Evolutionary conservation across 1,284 basidiomycete genomes (phyloP), one percentile per base, ranked within the genome.

Genomic region (Ustilago loliicola): DNA sequence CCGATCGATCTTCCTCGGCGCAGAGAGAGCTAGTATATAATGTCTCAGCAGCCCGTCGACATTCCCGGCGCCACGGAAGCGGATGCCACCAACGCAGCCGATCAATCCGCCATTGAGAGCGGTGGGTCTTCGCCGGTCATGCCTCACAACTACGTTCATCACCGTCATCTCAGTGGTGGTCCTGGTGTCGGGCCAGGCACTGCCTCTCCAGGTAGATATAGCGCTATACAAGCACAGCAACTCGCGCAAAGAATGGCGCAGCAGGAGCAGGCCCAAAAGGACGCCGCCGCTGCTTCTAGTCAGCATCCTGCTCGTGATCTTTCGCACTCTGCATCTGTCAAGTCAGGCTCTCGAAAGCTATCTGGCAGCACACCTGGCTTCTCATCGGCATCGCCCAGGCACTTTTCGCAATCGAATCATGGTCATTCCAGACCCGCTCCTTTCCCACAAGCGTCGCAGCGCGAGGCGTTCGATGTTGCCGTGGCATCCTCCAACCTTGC

Each of bases 131-230:
- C 70, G 8, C 75, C 75, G 30, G 65, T 64, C 60, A 62, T 66
- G 56, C 75, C 75, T 1, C 71, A 66, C 36, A 30, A 55, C 52
- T 91, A 93, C 48, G 90, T 92, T 83, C 92, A 92, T 82, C 87
- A 88, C 58, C 90, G 90, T 6, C 89, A 90, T 77, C 88, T 94
- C 29, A 89, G 90, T 60, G 76, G 76, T 17, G 76, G 76, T 21
- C 76, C 76, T 13, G 76, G 76, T 29, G 72, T 72, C 0, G 76
- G 76, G 3, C 76, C 76, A 15, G 76, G 76, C 47, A 78, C 76
- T 34, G 76, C 76, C 1, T 74, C 72, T 7, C 71, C 75, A 17
- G 71, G 71, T 15, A 23, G 75, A 13, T 77, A 77, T 64, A 73
- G 66, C 50, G 70, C 60, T 1, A 77, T 61, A 3, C 75, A 73